Evolutionary conservation across 148 eudicot species (phyloP), one percentile per base, ranked within the genome.

Genomic region (Cornus kousa): DNA sequence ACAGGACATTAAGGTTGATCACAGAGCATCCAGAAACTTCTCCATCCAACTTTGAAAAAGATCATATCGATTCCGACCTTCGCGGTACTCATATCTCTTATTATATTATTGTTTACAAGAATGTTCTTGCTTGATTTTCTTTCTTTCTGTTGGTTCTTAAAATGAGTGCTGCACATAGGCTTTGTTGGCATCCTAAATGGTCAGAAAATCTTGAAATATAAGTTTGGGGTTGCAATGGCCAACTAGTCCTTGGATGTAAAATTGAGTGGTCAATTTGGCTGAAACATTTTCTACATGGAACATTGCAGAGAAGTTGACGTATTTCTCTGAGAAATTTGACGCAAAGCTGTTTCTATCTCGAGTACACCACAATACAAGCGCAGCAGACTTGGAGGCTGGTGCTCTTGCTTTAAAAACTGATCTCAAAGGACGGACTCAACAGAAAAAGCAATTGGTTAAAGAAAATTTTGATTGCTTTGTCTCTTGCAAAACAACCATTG

Each of bases 401-500:
- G 93, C 92, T 39, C 82, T 91, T 80, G 93, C 94, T 59, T 85
- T 96, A 80, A 96, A 96, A 86, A 88, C 89, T 74, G 99, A 96
- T 80, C 95, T 93, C 50, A 85, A 90, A 86, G 98, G 99, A 22
- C 92, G 98, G 71, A 94, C 97, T 50, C 93, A 91, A 77, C 97
- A 94, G 85, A 94, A 87, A 78, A 94, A 94, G 83, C 92, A 89
- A 84, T 81, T 97, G 87, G 99, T 97, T 82, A 95, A 97, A 84
- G 99, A 94, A 78, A 97, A 97, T 82, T 97, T 97, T 87, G 98
- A 92, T 86, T 94, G 97, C 86, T 94, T 97, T 81, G 99, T 97
- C 55, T 92, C 98, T 55, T 94, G 98, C 90, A 94, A 94, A 87
- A 94, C 98, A 71, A 94, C 98, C 39, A 94, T 94, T 78, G 98